phyloP scores from a whole-genome alignment of 352 stramenopile species.

The Pythium chondricola region DNA sequence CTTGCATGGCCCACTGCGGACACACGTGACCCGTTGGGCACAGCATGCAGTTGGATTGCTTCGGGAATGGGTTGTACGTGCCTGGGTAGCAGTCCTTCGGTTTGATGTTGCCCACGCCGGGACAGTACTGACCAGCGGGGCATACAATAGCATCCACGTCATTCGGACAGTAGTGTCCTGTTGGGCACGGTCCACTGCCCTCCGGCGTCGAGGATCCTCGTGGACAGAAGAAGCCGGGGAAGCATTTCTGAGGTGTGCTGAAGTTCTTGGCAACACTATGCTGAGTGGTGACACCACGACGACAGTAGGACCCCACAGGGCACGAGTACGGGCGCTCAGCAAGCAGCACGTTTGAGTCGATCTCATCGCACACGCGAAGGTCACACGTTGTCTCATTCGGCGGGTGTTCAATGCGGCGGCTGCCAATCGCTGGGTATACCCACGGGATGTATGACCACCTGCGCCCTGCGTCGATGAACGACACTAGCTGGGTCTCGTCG shows the following conservation, averaged over 20 bases:
- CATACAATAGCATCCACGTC: constrained; percentile 89
- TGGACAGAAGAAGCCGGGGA: constrained; percentile 95
- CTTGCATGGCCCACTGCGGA: constrained; percentile 71
- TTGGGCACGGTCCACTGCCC: constrained; percentile 91
- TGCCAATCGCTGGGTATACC: constrained; percentile 39
- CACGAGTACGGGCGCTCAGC: constrained; percentile 93
- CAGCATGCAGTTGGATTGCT: constrained; percentile 90
- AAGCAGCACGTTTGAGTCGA: constrained; percentile 31
- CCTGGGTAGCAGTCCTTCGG: constrained; percentile 91
- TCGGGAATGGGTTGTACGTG: constrained; percentile 85
- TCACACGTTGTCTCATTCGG: constrained; percentile 44
- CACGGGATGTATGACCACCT: constrained; percentile 46
- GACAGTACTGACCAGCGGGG: constrained; percentile 91
- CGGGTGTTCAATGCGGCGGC: constrained; percentile 57
- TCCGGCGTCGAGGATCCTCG: constrained; percentile 88
- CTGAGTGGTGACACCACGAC: constrained; percentile 69
- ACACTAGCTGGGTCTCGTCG: constrained; percentile 55
- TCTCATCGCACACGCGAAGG: constrained; percentile 41
- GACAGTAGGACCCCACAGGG: constrained; percentile 91
- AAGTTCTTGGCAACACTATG: constrained; percentile 82
- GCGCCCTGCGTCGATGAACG: constrained; percentile 42
- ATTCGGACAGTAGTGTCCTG: constrained; percentile 93
- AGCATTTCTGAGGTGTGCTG: constrained; percentile 92
- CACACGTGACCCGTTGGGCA: constrained; percentile 94
- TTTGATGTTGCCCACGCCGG: constrained; percentile 91